These are phyloP conservation scores for Dendrothele bispora DNA, from an alignment of 768 basidiomycete genomes.

Conservation along the genomic window DNA sequence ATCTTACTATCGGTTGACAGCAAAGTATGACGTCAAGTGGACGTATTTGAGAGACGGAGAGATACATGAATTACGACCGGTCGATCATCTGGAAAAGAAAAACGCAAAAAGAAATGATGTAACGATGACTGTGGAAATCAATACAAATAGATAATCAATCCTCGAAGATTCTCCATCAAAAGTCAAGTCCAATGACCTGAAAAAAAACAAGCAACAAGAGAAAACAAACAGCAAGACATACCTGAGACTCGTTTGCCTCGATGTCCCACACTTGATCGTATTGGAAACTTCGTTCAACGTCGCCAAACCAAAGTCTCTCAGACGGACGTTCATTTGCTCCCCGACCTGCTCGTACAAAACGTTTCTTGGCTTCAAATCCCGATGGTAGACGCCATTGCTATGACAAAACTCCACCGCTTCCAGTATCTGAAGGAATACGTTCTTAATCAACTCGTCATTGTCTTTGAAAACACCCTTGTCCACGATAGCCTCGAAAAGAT, in stretches of 20 bases:
- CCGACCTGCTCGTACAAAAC: constrained; percentile 60
- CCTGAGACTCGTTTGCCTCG: constrained; percentile 73
- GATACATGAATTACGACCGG: constrained; percentile 53
- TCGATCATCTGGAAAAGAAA: constrained; percentile 61
- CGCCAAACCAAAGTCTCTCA: constrained; percentile 81
- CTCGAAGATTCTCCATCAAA: no score
- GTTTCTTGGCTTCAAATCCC: constrained; percentile 87
- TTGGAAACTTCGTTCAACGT: no score
- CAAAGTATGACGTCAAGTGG: constrained; percentile 46
- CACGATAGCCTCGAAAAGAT: constrained; percentile 71
- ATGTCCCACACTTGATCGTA: no score
- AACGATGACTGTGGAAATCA: constrained; percentile 25
- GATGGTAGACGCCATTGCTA: constrained; percentile 69
- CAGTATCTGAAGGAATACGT: constrained; percentile 71
- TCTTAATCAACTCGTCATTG: constrained; percentile 61
- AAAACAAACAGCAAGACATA: constrained; percentile 23
- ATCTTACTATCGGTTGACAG: constrained; percentile 40
- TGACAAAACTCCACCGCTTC: constrained; percentile 80
- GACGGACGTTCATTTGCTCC: constrained; percentile 46
- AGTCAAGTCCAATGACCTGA: no score
- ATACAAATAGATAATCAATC: constrained; percentile 1
- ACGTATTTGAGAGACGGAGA: constrained; percentile 50
- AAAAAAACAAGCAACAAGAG: neutral
- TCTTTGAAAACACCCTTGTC: constrained; percentile 50
- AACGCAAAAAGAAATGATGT: constrained; percentile 49